phyloP scores from a whole-genome alignment of 352 stramenopile species.

The Globisporangium uncinulatum region DNA sequence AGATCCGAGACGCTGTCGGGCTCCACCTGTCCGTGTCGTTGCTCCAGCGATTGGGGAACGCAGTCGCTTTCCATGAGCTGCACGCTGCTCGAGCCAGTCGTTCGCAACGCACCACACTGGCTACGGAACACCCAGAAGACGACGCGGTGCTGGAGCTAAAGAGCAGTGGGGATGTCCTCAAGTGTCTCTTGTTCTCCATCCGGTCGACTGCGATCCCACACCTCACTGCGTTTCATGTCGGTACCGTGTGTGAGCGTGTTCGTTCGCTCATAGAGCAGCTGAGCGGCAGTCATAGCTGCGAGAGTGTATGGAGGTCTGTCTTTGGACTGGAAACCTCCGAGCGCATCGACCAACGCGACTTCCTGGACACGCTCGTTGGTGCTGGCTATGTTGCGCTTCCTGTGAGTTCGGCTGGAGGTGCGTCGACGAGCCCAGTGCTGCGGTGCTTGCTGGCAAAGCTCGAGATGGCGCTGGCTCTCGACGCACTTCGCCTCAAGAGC shows the following conservation, averaged over 20 bases:
- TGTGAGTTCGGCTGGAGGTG: background rate
- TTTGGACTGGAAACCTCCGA: slow-evolving; percentile 30
- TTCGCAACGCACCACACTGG: background rate
- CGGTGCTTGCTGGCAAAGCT: slow-evolving; percentile 28
- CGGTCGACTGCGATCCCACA: slow-evolving; percentile 16
- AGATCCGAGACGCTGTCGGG: slow-evolving; percentile 21
- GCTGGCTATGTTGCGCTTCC: slow-evolving; percentile 23
- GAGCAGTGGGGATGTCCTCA: slow-evolving; percentile 30
- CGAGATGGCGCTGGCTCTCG: slow-evolving; percentile 32
- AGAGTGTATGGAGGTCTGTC: slow-evolving; percentile 39
- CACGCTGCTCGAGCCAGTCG: slow-evolving; percentile 6
- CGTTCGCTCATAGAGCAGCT: slow-evolving; percentile 25
- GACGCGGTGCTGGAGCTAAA: slow-evolving; percentile 30
- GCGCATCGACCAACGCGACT: slow-evolving; percentile 34
- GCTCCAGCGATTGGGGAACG: slow-evolving; percentile 33
- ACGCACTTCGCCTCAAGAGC: slow-evolving; percentile 33
- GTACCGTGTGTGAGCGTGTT: slow-evolving; percentile 24
- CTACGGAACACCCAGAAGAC: background rate
- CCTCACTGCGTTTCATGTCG: slow-evolving; percentile 29
- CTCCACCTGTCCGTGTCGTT: slow-evolving; percentile 22
- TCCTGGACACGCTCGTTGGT: slow-evolving; percentile 32
- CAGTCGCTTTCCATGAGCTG: slow-evolving; percentile 36
- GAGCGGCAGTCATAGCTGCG: slow-evolving; percentile 21
- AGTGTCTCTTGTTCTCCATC: slow-evolving; percentile 16
- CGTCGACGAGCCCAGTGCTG: slow-evolving; percentile 6